A percentile compares a stretch with the other conserved stretches of the same genome.
Conservation (phyloP, 2,329 filamentous ascomycete species). For the Fusarium subtropicale region DNA sequence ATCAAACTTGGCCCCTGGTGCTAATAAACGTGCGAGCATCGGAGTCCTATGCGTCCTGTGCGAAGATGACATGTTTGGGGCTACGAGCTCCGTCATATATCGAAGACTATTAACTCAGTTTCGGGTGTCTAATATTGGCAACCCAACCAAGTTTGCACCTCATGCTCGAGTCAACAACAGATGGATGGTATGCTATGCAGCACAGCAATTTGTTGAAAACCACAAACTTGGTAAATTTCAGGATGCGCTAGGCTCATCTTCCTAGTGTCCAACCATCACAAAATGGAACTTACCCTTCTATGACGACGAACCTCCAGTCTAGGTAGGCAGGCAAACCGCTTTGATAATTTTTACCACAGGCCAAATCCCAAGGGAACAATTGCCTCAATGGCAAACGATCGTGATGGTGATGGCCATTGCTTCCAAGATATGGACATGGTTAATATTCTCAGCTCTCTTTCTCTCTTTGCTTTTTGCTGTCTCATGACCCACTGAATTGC, state of each 20-base stretch:
- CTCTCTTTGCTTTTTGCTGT: conserved; percentile 4
- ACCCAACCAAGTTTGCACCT: background rate
- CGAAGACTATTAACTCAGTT: conserved; percentile 11
- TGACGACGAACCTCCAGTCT: conserved; percentile 23
- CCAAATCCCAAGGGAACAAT: conserved; percentile 16
- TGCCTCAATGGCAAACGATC: conserved; percentile 15
- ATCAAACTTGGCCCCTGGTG: conserved; percentile 24
- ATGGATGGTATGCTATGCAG: background rate
- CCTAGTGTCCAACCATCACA: conserved; percentile 8
- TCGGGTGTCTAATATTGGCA: conserved; percentile 7
- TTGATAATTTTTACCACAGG: conserved; percentile 18
- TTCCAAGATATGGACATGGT: conserved; percentile 7
- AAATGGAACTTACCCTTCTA: conserved; percentile 13
- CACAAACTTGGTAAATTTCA: background rate
- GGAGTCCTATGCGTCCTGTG: conserved; percentile 30
- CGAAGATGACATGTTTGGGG: conserved; percentile 23
- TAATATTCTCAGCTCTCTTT: conserved; percentile 4
- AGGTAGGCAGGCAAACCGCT: background rate
- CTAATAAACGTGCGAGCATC: background rate
- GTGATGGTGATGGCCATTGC: conserved; percentile 2
- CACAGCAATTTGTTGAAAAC: conserved; percentile 2
- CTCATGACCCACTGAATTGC: conserved; percentile 7
- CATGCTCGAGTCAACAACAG: background rate
- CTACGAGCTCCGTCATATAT: conserved; percentile 6
- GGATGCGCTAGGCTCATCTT: conserved; percentile 13